Percentiles rank a stretch among this genome's conserved stretches.
phyloP scores from a whole-genome alignment of 2,329 filamentous ascomycete genomes.

The Seiridium cupressi region DNA sequence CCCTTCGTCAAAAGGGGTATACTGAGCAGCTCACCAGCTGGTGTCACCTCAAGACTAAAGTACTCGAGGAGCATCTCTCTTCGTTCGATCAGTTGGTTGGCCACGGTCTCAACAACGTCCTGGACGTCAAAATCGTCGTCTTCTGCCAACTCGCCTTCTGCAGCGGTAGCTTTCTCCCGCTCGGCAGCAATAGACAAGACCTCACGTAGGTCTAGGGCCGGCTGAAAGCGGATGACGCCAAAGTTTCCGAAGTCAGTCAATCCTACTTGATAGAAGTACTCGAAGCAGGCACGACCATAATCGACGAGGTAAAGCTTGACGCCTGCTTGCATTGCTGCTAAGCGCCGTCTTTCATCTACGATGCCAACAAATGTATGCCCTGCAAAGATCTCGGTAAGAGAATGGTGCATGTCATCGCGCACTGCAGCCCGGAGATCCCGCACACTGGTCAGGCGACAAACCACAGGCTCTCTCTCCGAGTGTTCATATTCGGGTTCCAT shows the following conservation, averaged over 20 bases:
- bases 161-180: constrained; percentile 57
- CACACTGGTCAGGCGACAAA: constrained; percentile 78
- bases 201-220: constrained; percentile 68
- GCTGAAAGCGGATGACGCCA: constrained; percentile 76
- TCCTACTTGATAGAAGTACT: constrained; percentile 94
- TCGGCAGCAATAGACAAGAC: constrained; percentile 73
- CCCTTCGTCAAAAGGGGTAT: constrained; percentile 87
- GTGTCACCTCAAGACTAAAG: constrained; percentile 81
- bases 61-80: constrained; percentile 91
- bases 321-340: constrained; percentile 90
- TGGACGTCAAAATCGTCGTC: constrained; percentile 64
- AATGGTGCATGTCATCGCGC: constrained; percentile 77
- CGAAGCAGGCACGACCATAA: constrained; percentile 81
- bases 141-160: constrained; percentile 23
- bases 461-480: constrained; percentile 65
- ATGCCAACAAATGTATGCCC: constrained; percentile 91
- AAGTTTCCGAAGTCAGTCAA: constrained; percentile 97
- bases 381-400: constrained; percentile 82
- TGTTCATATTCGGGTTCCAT: constrained; percentile 60
- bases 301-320: constrained; percentile 91
- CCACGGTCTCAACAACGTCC: constrained; percentile 64
- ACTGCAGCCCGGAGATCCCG: constrained; percentile 81
- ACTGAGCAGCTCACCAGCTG: constrained; percentile 70
- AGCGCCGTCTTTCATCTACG: constrained; percentile 80
- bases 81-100: constrained; percentile 67